A percentile compares a stretch with the other conserved stretches of the same genome.
Conservation (phyloP, 495 filamentous ascomycete species). For the Antarctomyces pellizariae region DNA sequence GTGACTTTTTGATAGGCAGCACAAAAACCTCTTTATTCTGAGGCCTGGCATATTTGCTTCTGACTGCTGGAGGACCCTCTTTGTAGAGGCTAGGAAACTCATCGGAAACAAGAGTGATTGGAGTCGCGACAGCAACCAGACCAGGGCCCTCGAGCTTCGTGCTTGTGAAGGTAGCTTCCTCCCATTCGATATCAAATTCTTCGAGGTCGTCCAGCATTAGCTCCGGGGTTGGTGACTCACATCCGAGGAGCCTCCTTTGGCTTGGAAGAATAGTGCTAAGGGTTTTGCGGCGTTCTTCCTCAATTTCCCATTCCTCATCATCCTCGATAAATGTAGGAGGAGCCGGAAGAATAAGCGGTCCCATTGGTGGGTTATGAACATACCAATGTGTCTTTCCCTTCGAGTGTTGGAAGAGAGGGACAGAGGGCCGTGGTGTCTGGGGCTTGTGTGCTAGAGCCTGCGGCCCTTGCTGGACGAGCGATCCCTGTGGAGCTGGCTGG, state of each 20-base stretch:
- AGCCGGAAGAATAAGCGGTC: neutral
- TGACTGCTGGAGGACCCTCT: slow-evolving; percentile 11
- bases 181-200: slow-evolving; percentile 11
- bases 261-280: slow-evolving; percentile 14
- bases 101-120: slow-evolving; percentile 10
- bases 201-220: no score
- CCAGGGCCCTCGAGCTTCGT: slow-evolving; percentile 18
- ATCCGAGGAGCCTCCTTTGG: no score
- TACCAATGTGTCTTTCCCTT: slow-evolving; percentile 1
- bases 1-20: slow-evolving; percentile 17
- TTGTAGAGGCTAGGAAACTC: no score
- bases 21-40: slow-evolving; percentile 21
- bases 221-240: slow-evolving; percentile 4
- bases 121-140: slow-evolving; percentile 16
- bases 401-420: neutral
- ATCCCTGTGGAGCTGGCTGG: neutral
- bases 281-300: slow-evolving; percentile 18
- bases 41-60: slow-evolving; percentile 23
- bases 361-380: neutral
- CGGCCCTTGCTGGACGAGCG: slow-evolving; percentile 1
- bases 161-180: slow-evolving; percentile 19
- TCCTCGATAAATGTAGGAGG: slow-evolving; percentile 4
- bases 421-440: no score
- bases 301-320: slow-evolving; percentile 15
- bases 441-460: neutral